phyloP scores from a whole-genome alignment of 2,329 filamentous ascomycete species.

The Zasmidium cellare region DNA sequence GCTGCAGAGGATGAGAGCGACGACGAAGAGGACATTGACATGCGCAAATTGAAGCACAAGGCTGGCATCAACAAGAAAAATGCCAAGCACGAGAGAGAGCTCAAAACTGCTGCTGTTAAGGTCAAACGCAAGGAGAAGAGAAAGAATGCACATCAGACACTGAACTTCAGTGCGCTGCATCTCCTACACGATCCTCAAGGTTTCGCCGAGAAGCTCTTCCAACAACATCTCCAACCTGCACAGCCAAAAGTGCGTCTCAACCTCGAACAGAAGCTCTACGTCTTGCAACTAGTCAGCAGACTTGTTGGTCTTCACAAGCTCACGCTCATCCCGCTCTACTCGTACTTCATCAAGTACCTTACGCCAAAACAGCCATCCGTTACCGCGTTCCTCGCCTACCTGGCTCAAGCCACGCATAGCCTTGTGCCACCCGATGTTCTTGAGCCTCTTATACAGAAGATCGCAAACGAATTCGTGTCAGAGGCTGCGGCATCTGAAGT shows the following conservation, averaged over 20 bases:
- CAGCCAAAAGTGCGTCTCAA: conserved; percentile 81
- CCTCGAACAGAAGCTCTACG: conserved; percentile 84
- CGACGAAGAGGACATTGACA: conserved; percentile 75
- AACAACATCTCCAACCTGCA: conserved; percentile 74
- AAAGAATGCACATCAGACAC: conserved; percentile 79
- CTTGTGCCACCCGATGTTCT: conserved; percentile 90
- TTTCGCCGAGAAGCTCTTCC: conserved; percentile 86
- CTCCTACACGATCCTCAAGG: conserved; percentile 91
- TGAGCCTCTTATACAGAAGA: conserved; percentile 89
- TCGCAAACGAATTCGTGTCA: conserved; percentile 97
- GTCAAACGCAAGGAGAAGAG: conserved; percentile 82
- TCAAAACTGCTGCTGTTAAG: conserved; percentile 78
- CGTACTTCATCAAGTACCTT: conserved; percentile 89
- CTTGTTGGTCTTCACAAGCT: conserved; percentile 91
- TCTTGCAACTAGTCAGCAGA: conserved; percentile 85
- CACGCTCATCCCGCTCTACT: conserved; percentile 86
- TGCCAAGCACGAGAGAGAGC: conserved; percentile 77
- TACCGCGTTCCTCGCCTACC: conserved; percentile 86
- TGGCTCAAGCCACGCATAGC: conserved; percentile 88
- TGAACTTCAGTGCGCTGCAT: conserved; percentile 96
- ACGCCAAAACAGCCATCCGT: conserved; percentile 86
- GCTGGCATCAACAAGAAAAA: conserved; percentile 94
- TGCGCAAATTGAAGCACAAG: conserved; percentile 80
- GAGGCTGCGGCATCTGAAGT: conserved; percentile 91
- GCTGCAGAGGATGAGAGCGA: conserved; percentile 80